Evolutionary conservation across 331 rosid species (phyloP).

Genomic region (Rosa hybrid): DNA sequence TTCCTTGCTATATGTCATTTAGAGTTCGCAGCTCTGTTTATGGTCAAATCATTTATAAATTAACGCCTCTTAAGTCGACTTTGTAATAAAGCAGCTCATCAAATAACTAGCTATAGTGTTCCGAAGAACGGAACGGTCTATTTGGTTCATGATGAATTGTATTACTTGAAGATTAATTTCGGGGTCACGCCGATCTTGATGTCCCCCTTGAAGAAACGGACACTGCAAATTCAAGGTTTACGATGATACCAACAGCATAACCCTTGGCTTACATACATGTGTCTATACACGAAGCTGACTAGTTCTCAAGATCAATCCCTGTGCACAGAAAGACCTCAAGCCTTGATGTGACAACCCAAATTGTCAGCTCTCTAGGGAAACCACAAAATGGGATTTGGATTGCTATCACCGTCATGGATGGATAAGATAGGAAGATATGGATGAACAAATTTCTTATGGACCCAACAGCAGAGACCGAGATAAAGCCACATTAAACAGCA

Average conservation of each 20-base stretch:
- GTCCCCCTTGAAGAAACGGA: too few species aligned
- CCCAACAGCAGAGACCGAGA: not conserved
- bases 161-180: not conserved
- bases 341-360: constrained; percentile 3
- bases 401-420: not conserved
- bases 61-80: not conserved
- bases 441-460: not conserved
- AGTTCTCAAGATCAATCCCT: not conserved
- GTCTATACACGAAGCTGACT: not conserved
- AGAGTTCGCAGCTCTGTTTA: not conserved
- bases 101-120: not conserved
- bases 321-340: not conserved
- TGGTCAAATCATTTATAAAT: not conserved
- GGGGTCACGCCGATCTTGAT: too few species aligned
- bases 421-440: constrained; percentile 20
- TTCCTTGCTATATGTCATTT: not conserved
- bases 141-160: not conserved
- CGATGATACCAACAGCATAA: too few species aligned
- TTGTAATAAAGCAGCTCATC: not conserved
- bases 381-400: not conserved
- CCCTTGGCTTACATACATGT: not conserved
- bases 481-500: not conserved
- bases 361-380: not conserved
- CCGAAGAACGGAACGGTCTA: not conserved
- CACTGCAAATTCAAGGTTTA: too few species aligned